A percentile compares a stretch with the other conserved stretches of the same genome.
Conservation (phyloP, 129 eudicot genomes). For the Gnaphalium uliginosum region DNA sequence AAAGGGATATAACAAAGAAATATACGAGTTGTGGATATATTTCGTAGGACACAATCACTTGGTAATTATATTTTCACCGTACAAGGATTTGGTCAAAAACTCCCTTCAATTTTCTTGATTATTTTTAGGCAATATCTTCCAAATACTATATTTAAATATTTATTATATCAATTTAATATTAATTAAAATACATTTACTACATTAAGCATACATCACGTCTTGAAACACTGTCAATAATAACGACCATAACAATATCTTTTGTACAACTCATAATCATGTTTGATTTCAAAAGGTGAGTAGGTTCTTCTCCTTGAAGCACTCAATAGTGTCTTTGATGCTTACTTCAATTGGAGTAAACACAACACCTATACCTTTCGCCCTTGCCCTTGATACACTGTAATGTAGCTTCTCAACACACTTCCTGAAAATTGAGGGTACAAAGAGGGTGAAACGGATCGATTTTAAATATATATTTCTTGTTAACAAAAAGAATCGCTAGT, state of each 20-base stretch:
- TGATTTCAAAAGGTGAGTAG: slow-evolving; percentile 23
- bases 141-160: no score
- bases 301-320: slow-evolving; percentile 42
- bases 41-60: no score
- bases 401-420: slow-evolving; percentile 18
- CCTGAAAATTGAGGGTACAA: not conserved
- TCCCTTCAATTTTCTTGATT: no score
- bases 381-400: slow-evolving; percentile 38
- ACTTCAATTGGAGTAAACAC: slow-evolving; percentile 38
- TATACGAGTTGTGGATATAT: no score
- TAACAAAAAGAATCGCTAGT: not conserved
- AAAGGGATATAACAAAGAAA: no score
- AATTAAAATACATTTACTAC: no score
- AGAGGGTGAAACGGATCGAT: not conserved
- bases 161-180: no score
- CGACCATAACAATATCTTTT: not conserved
- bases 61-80: no score
- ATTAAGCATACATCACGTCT: not conserved
- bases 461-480: not conserved
- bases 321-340: slow-evolving; percentile 45
- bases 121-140: no score
- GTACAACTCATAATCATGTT: not conserved
- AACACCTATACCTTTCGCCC: slow-evolving; percentile 41
- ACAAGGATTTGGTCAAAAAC: no score
- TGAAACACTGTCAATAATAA: not conserved